A percentile compares a stretch with the other conserved stretches of the same genome.
phyloP scores from a whole-genome alignment of 169 alveolate species.

The Theileria equi region DNA sequence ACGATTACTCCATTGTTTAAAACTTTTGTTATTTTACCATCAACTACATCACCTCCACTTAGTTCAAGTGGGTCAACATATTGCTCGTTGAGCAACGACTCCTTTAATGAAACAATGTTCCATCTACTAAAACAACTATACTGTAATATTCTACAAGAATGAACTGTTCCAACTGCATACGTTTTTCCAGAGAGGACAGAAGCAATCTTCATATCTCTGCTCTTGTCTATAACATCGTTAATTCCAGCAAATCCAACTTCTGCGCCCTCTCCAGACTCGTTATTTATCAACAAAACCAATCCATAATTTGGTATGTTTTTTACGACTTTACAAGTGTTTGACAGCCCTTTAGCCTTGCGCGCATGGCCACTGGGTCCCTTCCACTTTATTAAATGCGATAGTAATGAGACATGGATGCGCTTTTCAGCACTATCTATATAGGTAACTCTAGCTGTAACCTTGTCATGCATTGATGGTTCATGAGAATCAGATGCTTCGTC shows the following conservation, averaged over 20 bases:
- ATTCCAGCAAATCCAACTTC: neutral
- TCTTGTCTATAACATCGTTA: conserved; percentile 4
- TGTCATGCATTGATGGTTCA: conserved; percentile 22
- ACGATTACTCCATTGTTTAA: conserved; percentile 40
- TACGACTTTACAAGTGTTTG: conserved; percentile 28
- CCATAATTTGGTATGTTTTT: conserved; percentile 45
- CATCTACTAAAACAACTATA: conserved; percentile 37
- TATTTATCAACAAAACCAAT: conserved; percentile 3
- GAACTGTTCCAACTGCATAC: conserved; percentile 32
- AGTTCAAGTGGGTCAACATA: conserved; percentile 41
- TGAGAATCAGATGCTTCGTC: neutral
- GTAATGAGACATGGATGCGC: conserved; percentile 36
- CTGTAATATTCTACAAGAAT: conserved; percentile 26
- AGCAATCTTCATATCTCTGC: neutral
- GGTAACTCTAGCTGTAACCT: conserved; percentile 28
- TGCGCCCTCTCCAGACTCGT: neutral
- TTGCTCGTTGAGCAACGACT: conserved; percentile 23
- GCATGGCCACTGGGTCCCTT: conserved; percentile 54
- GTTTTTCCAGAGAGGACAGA: conserved; percentile 4
- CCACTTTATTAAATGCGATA: conserved; percentile 40
- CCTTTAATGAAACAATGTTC: conserved; percentile 6
- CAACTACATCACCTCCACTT: conserved; percentile 21
- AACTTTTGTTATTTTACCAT: conserved; percentile 40
- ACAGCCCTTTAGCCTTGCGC: neutral
- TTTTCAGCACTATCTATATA: conserved; percentile 44